These are phyloP conservation scores for Cryptosporidium felis DNA, from an alignment of 169 alveolate genomes.

Conservation along the genomic window DNA sequence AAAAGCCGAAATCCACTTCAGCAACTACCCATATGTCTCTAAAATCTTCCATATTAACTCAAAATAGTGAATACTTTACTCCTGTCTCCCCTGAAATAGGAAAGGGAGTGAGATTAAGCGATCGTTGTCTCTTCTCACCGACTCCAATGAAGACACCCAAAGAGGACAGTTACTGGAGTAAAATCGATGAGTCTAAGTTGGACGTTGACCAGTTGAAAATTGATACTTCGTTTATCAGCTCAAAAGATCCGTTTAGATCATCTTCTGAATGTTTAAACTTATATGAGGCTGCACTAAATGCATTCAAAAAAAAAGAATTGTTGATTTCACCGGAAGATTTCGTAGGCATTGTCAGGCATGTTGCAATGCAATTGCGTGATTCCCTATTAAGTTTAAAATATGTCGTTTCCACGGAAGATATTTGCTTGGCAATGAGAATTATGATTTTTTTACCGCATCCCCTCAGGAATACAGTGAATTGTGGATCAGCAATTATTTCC, in stretches of 20 bases:
- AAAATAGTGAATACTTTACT: not conserved
- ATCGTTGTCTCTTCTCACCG: conserved; percentile 16
- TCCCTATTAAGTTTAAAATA: not conserved
- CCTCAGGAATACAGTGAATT: conserved; percentile 25
- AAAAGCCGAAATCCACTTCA: too few relatives aligned
- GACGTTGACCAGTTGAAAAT: not conserved
- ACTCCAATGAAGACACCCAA: conserved; percentile 25
- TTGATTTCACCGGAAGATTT: conserved; percentile 46
- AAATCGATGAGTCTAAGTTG: not conserved
- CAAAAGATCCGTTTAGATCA: conserved; percentile 1
- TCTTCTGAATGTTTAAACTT: conserved; percentile 45
- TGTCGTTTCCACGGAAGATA: conserved; percentile 55
- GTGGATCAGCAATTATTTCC: conserved; percentile 37
- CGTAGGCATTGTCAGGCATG: conserved; percentile 45
- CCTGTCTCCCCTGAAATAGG: not conserved
- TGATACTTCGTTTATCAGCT: not conserved
- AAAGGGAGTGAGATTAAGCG: conserved; percentile 38
- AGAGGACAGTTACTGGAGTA: conserved; percentile 14
- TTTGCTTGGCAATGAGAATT: conserved; percentile 51
- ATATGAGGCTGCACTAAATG: conserved; percentile 19
- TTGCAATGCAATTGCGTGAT: conserved; percentile 45
- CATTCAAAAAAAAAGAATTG: not conserved
- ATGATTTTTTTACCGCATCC: conserved; percentile 46
- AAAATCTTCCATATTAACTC: not conserved
- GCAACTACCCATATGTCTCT: too few relatives aligned